Conservation (phyloP, 768 basidiomycete genomes). For the Fomitopsis pulvina region DNA sequence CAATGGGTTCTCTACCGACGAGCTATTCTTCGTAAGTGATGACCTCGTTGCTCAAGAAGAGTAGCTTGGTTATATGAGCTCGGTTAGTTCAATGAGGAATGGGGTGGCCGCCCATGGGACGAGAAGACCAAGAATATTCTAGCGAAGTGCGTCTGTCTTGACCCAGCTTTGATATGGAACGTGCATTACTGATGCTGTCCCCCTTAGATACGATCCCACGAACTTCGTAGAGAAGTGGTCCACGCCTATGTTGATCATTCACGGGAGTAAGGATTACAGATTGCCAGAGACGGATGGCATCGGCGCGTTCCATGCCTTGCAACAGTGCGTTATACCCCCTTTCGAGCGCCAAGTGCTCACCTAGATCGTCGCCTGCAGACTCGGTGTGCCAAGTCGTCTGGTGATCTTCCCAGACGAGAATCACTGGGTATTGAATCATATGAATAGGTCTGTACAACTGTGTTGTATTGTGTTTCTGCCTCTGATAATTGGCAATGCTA, state of each 20-base stretch:
- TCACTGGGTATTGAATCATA: conserved; percentile 83
- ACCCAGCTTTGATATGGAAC: background rate
- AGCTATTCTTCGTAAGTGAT: conserved; percentile 76
- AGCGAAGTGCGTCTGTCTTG: conserved; percentile 39
- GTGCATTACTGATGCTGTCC: no score
- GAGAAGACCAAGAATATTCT: conserved; percentile 44
- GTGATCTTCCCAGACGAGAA: conserved; percentile 89
- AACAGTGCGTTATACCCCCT: conserved; percentile 57
- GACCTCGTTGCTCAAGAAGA: no score
- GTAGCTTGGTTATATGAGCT: background rate
- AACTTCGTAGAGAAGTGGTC: conserved; percentile 82
- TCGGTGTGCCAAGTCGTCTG: conserved; percentile 64
- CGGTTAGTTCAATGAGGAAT: conserved; percentile 76
- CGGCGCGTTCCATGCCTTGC: conserved; percentile 77
- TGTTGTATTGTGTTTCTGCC: background rate
- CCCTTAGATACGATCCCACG: conserved; percentile 61
- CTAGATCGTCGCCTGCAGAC: conserved; percentile 31
- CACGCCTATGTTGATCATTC: conserved; percentile 79
- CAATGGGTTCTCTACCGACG: conserved; percentile 87
- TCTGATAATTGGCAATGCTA: background rate
- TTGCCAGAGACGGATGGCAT: conserved; percentile 83
- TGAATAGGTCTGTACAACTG: conserved; percentile 52
- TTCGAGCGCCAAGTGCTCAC: no score
- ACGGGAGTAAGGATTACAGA: conserved; percentile 85
- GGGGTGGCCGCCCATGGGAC: conserved; percentile 81